phyloP scores from a whole-genome alignment of 2,329 filamentous ascomycete genomes.

The Ophiostoma quercus region DNA sequence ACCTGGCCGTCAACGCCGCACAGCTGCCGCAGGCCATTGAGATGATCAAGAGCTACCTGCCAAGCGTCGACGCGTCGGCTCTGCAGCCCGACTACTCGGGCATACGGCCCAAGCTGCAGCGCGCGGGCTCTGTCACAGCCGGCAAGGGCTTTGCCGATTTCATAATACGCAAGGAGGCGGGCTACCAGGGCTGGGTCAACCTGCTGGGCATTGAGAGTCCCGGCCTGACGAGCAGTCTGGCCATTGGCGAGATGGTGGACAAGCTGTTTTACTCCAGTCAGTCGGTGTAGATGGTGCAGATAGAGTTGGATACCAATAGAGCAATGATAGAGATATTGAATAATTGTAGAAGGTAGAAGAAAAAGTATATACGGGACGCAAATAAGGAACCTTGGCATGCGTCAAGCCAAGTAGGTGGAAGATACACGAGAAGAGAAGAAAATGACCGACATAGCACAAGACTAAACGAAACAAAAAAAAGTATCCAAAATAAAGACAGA shows the following conservation, averaged over 20 bases:
- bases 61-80: conserved; percentile 59
- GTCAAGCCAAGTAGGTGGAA: not conserved
- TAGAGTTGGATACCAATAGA: not conserved
- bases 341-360: not conserved
- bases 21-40: conserved; percentile 62
- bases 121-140: conserved; percentile 41
- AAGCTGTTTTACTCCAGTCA: conserved; percentile 41
- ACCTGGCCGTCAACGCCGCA: conserved; percentile 60
- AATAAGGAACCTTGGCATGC: not conserved
- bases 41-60: conserved; percentile 76
- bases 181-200: conserved; percentile 79
- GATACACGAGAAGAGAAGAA: not conserved
- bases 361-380: not conserved
- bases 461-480: not conserved
- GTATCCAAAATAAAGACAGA: not conserved
- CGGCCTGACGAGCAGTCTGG: conserved; percentile 78
- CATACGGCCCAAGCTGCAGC: conserved; percentile 76
- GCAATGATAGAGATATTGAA: not conserved
- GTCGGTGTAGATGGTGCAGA: not conserved
- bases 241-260: conserved; percentile 73
- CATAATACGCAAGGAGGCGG: conserved; percentile 69
- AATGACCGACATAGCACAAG: not conserved
- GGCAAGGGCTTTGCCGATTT: conserved; percentile 78
- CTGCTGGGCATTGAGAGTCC: conserved; percentile 90
- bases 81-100: conserved; percentile 83